Evolutionary conservation across 2,329 filamentous ascomycete genomes (phyloP), one percentile per base, ranked within the genome.

Genomic region (Sclerotinia minor): DNA sequence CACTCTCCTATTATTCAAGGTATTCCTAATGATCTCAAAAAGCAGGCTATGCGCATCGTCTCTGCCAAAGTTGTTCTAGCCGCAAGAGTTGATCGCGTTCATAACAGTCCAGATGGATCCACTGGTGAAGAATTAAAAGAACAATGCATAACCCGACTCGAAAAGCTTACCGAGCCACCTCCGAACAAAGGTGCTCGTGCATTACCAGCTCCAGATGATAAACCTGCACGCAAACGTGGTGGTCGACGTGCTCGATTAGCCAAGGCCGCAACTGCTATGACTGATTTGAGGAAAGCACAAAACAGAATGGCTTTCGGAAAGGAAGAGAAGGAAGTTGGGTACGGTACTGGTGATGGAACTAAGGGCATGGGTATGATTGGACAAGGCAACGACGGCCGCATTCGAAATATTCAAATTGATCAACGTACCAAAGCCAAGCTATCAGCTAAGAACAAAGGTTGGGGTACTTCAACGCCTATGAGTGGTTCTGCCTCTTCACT

Each of bases 241-340:
- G 95, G 95, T 64, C 85, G 94, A 67, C 85, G 93, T 72, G 95
- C 94, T 17, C 84, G 95, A 68, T 97, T 97, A 79, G 94, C 94
- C 69, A 99, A 99, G 84, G 95, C 97, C 79, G 94, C 94, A 5
- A 92, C 92, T 8, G 94, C 95, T 69, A 96, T 97, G 92, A 99
- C 95, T 0, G 95, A 99, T 67, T 83, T 99, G 41, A 89, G 94
- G 72, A 97, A 98, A 79, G 93, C 93, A 5, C 95, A 98, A 80
- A 99, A 99, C 80, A 87, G 95, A 65, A 90, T 99, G 86, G 92
- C 89, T 0, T 99, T 99, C 76, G 94, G 94, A 68, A 95, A 96
- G 78, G 94, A 98, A 79, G 95, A 99, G 79, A 89, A 88, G 74
- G 95, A 99, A 79, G 89, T 95, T 1, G 94, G 94, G 44, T 98